These are phyloP conservation scores for Xylariaceae sp. DNA, from an alignment of 2,329 filamentous ascomycete genomes.

Conservation along the genomic window DNA sequence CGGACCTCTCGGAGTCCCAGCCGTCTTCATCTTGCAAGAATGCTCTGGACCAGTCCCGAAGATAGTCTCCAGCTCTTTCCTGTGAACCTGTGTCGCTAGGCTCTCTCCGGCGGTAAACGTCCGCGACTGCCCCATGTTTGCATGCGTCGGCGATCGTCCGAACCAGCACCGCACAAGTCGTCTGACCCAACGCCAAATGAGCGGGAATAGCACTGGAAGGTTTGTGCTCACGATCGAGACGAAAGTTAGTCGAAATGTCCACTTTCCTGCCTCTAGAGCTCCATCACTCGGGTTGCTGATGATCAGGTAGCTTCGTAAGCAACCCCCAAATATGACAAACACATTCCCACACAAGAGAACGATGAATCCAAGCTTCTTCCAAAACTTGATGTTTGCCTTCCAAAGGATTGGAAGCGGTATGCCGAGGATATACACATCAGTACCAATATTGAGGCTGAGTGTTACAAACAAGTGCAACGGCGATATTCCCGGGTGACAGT, in stretches of 20 bases:
- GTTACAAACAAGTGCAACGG: conserved; percentile 5
- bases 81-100: not conserved
- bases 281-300: not conserved
- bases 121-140: conserved; percentile 3
- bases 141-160: not conserved
- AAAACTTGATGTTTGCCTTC: conserved; percentile 12
- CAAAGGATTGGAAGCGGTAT: conserved; percentile 13
- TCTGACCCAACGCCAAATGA: conserved; percentile 3
- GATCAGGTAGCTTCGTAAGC: conserved; percentile 6
- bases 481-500: conserved; percentile 5
- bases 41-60: not conserved
- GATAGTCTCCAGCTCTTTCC: not conserved
- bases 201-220: conserved; percentile 10
- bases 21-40: no score
- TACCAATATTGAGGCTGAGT: conserved; percentile 9
- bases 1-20: no score
- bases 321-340: conserved; percentile 9
- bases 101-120: conserved; percentile 7
- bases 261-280: conserved; percentile 1
- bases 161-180: not conserved
- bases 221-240: conserved; percentile 11
- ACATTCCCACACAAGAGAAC: conserved; percentile 8
- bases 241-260: conserved; percentile 9
- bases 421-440: conserved; percentile 11
- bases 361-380: conserved; percentile 14